A percentile compares a stretch with the other conserved stretches of the same genome.
phyloP scores from a whole-genome alignment of 108 stramenopile genomes.

The Cyclotella sp. region DNA sequence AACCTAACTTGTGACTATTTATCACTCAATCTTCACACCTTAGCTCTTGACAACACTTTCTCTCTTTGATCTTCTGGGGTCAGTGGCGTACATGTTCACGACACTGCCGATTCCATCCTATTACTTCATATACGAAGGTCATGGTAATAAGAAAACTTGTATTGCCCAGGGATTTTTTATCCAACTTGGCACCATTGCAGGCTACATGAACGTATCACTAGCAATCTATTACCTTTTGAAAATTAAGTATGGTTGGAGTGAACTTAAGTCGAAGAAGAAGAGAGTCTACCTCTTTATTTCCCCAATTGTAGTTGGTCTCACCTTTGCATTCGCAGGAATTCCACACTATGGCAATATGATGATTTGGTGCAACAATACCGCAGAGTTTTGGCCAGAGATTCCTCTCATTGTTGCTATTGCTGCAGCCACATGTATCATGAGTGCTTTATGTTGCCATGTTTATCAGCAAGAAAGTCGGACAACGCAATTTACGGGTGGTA shows the following conservation, averaged over 20 bases:
- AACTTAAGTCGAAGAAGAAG: background rate
- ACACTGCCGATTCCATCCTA: constrained; percentile 8
- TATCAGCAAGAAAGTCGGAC: background rate
- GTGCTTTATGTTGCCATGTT: background rate
- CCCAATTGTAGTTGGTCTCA: constrained; percentile 17
- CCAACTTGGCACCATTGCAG: constrained; percentile 30
- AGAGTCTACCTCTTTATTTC: background rate
- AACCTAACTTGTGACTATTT: background rate
- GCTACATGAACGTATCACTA: constrained; percentile 18
- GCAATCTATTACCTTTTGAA: constrained; percentile 17
- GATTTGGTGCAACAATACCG: constrained; percentile 18
- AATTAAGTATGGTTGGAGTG: constrained; percentile 15
- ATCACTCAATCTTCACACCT: too few relatives aligned
- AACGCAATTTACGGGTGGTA: background rate
- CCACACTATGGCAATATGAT: constrained; percentile 5
- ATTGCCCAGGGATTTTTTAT: constrained; percentile 55
- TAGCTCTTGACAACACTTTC: background rate
- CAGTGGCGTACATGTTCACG: constrained; percentile 20
- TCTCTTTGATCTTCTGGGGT: constrained; percentile 22
- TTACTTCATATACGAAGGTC: constrained; percentile 28
- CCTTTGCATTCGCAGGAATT: constrained; percentile 29
- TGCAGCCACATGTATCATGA: constrained; percentile 3
- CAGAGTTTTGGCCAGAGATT: constrained; percentile 26
- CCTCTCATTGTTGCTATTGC: constrained; percentile 19
- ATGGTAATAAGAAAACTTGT: constrained; percentile 35